Conservation (phyloP, 2,329 filamentous ascomycete genomes). For the Thermoascus crustaceus region DNA sequence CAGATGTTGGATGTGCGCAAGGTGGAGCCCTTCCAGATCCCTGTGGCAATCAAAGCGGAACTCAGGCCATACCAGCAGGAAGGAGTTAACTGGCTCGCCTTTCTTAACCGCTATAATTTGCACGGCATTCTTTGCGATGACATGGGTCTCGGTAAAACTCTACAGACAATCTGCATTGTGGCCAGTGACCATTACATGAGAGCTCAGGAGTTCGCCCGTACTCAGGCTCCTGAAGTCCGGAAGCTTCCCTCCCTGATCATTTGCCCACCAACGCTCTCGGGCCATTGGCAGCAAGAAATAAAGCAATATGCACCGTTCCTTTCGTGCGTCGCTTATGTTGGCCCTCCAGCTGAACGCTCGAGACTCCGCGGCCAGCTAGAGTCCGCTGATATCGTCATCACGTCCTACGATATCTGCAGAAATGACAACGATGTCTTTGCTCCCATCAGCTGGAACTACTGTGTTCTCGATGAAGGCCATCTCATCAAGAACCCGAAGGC, state of each 20-base stretch:
- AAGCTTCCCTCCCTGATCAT: slow-evolving; percentile 86
- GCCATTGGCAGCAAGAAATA: slow-evolving; percentile 98
- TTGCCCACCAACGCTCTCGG: slow-evolving; percentile 89
- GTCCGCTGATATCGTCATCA: slow-evolving; percentile 85
- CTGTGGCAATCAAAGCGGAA: slow-evolving; percentile 93
- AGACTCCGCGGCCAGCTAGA: slow-evolving; percentile 61
- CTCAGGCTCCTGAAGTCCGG: slow-evolving; percentile 66
- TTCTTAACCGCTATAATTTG: slow-evolving; percentile 94
- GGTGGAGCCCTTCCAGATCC: slow-evolving; percentile 86
- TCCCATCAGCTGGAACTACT: slow-evolving; percentile 90
- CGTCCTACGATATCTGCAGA: slow-evolving; percentile 94
- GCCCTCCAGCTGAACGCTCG: slow-evolving; percentile 71
- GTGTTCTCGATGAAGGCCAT: slow-evolving; percentile 93
- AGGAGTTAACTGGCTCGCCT: slow-evolving; percentile 96
- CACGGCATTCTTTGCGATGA: slow-evolving; percentile 98
- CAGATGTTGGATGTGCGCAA: slow-evolving; percentile 97
- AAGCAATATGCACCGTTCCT: slow-evolving; percentile 93
- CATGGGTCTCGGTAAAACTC: slow-evolving; percentile 96
- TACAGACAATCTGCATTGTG: slow-evolving; percentile 96
- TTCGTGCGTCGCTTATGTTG: slow-evolving; percentile 81
- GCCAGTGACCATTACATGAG: slow-evolving; percentile 94
- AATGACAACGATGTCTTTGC: slow-evolving; percentile 85
- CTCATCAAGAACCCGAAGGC: slow-evolving; percentile 98
- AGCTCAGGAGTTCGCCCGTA: slow-evolving; percentile 81
- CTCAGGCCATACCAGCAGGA: slow-evolving; percentile 97